Evolutionary conservation across 495 filamentous ascomycete genomes (phyloP), one percentile per base, ranked within the genome.

Genomic region (Pyrenula massariospora): DNA sequence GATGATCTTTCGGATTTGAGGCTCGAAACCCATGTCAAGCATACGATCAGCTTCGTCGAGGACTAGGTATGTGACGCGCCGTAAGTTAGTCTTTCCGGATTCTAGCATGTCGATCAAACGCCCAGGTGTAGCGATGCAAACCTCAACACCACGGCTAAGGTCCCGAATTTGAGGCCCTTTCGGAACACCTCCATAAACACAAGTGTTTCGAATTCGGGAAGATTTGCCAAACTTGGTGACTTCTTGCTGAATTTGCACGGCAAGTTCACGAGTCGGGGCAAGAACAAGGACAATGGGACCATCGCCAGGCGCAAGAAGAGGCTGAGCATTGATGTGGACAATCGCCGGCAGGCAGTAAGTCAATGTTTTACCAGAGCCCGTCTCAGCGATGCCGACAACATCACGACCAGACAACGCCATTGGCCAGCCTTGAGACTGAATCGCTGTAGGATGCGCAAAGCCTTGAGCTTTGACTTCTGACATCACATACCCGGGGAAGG

Each of bases 21-120:
- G 92, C 68, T 96, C 92, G 59, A 99, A 97, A 3, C 94, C 94
- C 94, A 99, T 96, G 67, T 99, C 94, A 62, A 96, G 96, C 94
- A 99, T 99, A 49, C 94, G 85, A 63, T 99, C 94, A 21, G 94
- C 94, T 68, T 99, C 94, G 63, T 99, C 94, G 31, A 99, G 79
- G 15, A 97, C 93, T 12, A 96, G 77, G 63, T 96, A 97, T 0
- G 89, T 95, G 36, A 95, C 88, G 36, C 94, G 77, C 52, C 80
- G 84, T 21, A 97, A 76, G 63, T 95, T 97, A 1, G 89, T 95
- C 51, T 83, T 84, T 66, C 97, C 97, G 22, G 91, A 89, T 22
- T 89, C 88, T 12, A 99, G 77, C 0, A 97, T 76, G 77, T 97
- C 93, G 61, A 99, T 95, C 79, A 97, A 86, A 12, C 94, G 88